Evolutionary conservation across 371 early-diverging fungal species (phyloP), one percentile per base, ranked within the genome.

Genomic region (Mortierella sp.): DNA sequence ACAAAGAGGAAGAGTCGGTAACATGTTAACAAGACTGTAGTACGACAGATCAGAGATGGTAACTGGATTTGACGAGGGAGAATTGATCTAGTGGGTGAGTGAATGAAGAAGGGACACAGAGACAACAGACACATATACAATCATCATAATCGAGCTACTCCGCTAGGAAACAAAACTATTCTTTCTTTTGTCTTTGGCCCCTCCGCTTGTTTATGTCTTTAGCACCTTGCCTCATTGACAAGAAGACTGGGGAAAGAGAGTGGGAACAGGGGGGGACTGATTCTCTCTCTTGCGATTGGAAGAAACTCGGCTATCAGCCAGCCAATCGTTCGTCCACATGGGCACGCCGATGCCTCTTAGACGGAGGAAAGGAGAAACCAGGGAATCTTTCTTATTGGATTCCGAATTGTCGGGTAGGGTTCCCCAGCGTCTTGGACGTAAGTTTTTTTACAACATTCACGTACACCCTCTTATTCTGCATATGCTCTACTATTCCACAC

Each of bases 271-370:
- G 42, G 42, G 14, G 16, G 50, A 9, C 50, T 50, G 50, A 14
- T 50, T 13, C 50, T 13, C 50, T 7, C 58, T 3, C 13, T 34
- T 31, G 38, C 42, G 38, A 38, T 65, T 65, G 68, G 42, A 34
- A 65, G 42, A 65, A 10, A 2, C 24, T 24, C 3, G 68, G 10
- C 42, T 24, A 65, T 38, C 52, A 19, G 19, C 38, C 24, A 65
- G 38, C 68, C 68, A 65, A 65, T 65, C 68, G 68, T 65, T 65
- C 24, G 38, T 38, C 42, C 68, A 65, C 68, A 65, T 65, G 68
- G 68, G 68, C 21, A 24, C 0, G 3, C 4, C 21, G 42, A 7
- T 65, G 24, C 24, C 19, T 8, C 0, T 7, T 38, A 21, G 3
- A 38, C 42, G 68, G 68, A 65, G 68, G 68, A 65, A 16, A 38